phyloP scores from a whole-genome alignment of 2,329 filamentous ascomycete species.

The Zasmidium angulare region DNA sequence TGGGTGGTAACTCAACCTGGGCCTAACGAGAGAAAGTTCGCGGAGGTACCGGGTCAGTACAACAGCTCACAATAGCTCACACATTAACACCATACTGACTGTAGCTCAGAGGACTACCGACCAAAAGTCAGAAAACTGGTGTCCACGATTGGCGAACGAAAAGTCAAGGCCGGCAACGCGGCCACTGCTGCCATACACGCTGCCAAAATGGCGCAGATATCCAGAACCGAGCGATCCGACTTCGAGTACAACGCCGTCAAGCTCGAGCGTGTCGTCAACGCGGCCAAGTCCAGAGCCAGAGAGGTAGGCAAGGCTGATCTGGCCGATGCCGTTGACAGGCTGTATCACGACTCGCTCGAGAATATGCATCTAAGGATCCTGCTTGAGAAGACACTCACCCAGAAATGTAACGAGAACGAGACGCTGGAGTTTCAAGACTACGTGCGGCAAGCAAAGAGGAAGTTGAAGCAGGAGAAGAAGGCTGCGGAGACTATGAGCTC shows the following conservation, averaged over 20 bases:
- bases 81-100: neutral
- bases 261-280: slow-evolving; percentile 35
- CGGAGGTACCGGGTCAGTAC: slow-evolving; percentile 9
- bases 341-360: slow-evolving; percentile 40
- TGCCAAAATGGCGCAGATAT: neutral
- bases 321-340: slow-evolving; percentile 39
- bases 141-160: neutral
- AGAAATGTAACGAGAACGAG: slow-evolving; percentile 40
- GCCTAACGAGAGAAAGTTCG: slow-evolving; percentile 9
- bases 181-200: neutral
- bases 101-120: neutral
- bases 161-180: neutral
- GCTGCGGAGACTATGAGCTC: neutral
- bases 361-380: slow-evolving; percentile 38
- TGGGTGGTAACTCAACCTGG: slow-evolving; percentile 8
- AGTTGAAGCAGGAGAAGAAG: slow-evolving; percentile 20
- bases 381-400: slow-evolving; percentile 42
- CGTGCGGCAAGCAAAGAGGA: slow-evolving; percentile 42
- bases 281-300: slow-evolving; percentile 40
- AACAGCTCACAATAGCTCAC: neutral
- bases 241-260: slow-evolving; percentile 18
- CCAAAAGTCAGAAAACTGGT: slow-evolving; percentile 1
- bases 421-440: slow-evolving; percentile 39
- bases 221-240: neutral
- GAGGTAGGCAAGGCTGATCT: slow-evolving; percentile 34